Evolutionary conservation across 495 filamentous ascomycete genomes (phyloP).

Genomic region (Penicillium cinerascens): DNA sequence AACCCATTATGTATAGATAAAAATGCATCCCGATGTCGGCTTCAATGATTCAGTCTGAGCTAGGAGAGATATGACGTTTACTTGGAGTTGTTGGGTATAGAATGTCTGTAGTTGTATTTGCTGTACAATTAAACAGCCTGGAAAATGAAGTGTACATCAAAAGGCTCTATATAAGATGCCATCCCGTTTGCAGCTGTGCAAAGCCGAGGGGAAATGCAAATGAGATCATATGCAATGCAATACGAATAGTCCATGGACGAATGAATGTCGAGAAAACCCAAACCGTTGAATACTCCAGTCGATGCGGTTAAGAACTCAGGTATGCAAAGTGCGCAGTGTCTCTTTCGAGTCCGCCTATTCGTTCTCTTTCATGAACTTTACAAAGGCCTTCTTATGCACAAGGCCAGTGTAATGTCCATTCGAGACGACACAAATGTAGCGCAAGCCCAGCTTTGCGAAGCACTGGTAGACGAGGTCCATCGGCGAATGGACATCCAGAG

Average conservation of each 20-base stretch:
- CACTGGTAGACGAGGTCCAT: slow-evolving; percentile 97
- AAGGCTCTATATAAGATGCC: not conserved
- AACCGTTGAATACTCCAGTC: not conserved
- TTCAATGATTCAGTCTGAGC: not conserved
- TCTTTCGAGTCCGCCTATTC: slow-evolving; percentile 43
- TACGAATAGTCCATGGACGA: slow-evolving; percentile 6
- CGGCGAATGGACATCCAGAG: slow-evolving; percentile 82
- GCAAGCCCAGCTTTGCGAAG: slow-evolving; percentile 88
- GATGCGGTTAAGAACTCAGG: not conserved
- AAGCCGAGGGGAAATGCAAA: not conserved
- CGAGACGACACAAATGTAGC: slow-evolving; percentile 85
- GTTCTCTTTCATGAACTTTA: slow-evolving; percentile 84
- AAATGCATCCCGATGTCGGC: not conserved
- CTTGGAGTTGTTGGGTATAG: not conserved
- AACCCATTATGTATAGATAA: not conserved
- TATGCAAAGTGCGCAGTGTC: not conserved
- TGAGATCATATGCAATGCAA: slow-evolving; percentile 18
- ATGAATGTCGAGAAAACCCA: not conserved
- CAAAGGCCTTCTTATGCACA: slow-evolving; percentile 96
- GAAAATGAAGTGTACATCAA: not conserved
- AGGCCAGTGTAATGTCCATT: slow-evolving; percentile 86
- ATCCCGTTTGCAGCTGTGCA: not conserved
- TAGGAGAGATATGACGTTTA: not conserved
- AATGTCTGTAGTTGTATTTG: not conserved
- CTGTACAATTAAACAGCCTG: not conserved